Evolutionary conservation across 1,284 basidiomycete genomes (phyloP), one percentile per base, ranked within the genome.

Genomic region (Tausonia pullulans): DNA sequence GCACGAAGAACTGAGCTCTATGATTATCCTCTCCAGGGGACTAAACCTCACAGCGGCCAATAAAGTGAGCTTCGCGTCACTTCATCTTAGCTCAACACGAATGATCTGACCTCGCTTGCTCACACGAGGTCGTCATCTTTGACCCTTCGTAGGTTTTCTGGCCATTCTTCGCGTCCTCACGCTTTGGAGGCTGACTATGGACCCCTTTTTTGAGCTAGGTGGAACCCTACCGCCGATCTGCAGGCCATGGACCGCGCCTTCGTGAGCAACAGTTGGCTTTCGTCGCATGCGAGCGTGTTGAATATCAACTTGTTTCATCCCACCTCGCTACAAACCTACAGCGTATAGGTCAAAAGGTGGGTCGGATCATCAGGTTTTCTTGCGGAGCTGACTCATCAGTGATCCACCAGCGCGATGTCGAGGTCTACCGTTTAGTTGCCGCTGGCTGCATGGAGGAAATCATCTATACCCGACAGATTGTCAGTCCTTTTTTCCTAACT

Each of bases 111-210:
- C 45, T 46, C 41, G 4, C 3, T 27, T 40, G n/a, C 50, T 56
- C 40, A 60, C 40, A 53, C 40, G 48, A 56, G 57, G 53, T 56
- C 46, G 54, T 65, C 55, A 62, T 60, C 10, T 61, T 68, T 87
- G 88, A 92, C 78, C 90, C 90, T 5, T n/a, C n/a, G n/a, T n/a
- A n/a, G n/a, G n/a, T n/a, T n/a, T n/a, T n/a, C n/a, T n/a, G n/a
- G n/a, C n/a, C n/a, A n/a, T n/a, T 89, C 89, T 68, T 91, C 89
- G 89, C 92, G 87, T 87, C 73, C 85, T 76, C n/a, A n/a, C n/a
- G n/a, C n/a, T n/a, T n/a, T n/a, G n/a, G n/a, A n/a, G n/a, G n/a
- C n/a, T n/a, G n/a, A n/a, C n/a, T n/a, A n/a, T n/a, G n/a, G n/a
- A n/a, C n/a, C n/a, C n/a, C n/a, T n/a, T n/a, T n/a, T n/a, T n/a